These are phyloP conservation scores for Blastobotrys buckinghamii DNA, from an alignment of 1,139 yeast genomes.

Conservation along the genomic window DNA sequence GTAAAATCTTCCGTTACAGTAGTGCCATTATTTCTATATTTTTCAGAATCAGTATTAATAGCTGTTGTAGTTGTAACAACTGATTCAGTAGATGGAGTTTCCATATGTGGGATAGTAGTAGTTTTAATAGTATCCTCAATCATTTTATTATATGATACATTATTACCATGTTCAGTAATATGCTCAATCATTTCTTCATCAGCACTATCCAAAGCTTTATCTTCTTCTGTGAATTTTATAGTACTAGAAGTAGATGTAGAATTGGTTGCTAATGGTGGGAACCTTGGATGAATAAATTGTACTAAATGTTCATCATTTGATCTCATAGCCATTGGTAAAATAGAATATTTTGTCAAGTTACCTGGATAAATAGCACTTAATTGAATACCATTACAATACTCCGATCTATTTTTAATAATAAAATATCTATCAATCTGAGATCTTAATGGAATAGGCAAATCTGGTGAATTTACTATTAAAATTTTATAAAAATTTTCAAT, in stretches of 20 bases:
- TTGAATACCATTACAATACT: conserved; percentile 24
- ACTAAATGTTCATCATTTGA: conserved; percentile 37
- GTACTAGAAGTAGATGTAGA: not conserved
- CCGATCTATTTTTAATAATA: conserved; percentile 42
- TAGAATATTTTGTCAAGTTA: conserved; percentile 48
- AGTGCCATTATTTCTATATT: not conserved
- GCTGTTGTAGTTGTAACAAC: not conserved
- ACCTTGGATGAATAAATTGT: conserved; percentile 68
- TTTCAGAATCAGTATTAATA: not conserved
- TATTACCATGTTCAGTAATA: not conserved
- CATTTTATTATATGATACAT: not conserved
- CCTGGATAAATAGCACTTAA: conserved; percentile 61
- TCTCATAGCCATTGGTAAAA: conserved; percentile 64
- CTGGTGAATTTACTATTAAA: conserved; percentile 44
- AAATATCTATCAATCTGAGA: conserved; percentile 52
- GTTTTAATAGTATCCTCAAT: not conserved
- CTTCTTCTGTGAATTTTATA: not conserved
- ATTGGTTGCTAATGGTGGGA: conserved; percentile 47
- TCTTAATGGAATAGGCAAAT: conserved; percentile 57
- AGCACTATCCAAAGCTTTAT: not conserved
- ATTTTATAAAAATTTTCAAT: conserved; percentile 47
- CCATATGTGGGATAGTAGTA: not conserved
- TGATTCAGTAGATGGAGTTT: not conserved
- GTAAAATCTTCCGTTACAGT: conserved; percentile 1
- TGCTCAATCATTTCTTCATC: not conserved